Evolutionary conservation across 2,329 filamentous ascomycete genomes (phyloP).

Genomic region (Aspergillus pseudonomiae): DNA sequence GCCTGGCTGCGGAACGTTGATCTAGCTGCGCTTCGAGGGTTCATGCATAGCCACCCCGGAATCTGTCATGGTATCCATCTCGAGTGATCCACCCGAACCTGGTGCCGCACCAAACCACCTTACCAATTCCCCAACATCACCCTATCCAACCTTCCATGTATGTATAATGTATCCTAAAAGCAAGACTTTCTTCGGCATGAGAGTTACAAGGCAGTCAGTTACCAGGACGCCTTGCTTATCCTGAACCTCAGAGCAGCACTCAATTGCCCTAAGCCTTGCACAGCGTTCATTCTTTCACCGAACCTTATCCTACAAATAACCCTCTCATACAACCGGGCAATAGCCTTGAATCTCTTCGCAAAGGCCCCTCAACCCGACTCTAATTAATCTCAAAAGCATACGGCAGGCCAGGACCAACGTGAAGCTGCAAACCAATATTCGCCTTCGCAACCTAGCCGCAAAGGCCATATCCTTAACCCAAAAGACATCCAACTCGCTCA

Average conservation of each 20-base stretch:
- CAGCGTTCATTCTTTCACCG: not conserved
- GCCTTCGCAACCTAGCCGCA: constrained; percentile 44
- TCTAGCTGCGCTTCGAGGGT: not conserved
- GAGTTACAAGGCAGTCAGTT: not conserved
- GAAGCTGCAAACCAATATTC: constrained; percentile 48
- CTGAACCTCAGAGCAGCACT: not conserved
- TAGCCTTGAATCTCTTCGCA: constrained; percentile 6
- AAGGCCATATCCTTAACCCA: constrained; percentile 46
- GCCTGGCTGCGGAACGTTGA: not conserved
- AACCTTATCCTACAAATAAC: not conserved
- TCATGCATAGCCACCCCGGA: constrained; percentile 9
- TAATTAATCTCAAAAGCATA: constrained; percentile 44
- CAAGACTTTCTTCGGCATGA: not conserved
- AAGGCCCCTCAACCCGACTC: constrained; percentile 16
- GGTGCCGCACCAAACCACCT: not conserved
- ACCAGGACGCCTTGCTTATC: not conserved
- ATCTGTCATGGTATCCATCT: not conserved
- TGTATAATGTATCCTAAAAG: not conserved
- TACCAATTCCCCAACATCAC: not conserved
- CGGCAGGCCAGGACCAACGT: constrained; percentile 48
- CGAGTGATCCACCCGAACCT: not conserved
- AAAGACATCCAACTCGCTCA: constrained; percentile 50
- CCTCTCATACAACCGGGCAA: constrained; percentile 2
- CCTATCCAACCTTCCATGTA: not conserved
- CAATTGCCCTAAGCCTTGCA: not conserved